Evolutionary conservation across 2,329 filamentous ascomycete species (phyloP).

Genomic region (Colletotrichum cereale): DNA sequence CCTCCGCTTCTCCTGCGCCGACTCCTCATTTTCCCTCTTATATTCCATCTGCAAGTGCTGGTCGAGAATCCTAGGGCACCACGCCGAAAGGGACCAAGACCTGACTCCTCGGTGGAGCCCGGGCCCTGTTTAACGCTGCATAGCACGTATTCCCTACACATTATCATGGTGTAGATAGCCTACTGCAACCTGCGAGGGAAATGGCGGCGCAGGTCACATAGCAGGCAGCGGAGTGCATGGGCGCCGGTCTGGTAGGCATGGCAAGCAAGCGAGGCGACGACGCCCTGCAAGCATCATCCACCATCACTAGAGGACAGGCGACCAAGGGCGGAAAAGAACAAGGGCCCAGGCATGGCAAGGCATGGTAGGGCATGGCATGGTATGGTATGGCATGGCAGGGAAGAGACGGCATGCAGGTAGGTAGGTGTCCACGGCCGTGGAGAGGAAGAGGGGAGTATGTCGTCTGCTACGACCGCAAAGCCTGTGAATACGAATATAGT

Average conservation of each 20-base stretch:
- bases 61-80: conserved; percentile 27
- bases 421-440: neutral
- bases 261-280: neutral
- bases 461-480: neutral
- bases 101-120: neutral
- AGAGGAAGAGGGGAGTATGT: neutral
- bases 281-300: conserved; percentile 3
- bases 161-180: neutral
- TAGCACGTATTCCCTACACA: neutral
- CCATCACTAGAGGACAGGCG: neutral
- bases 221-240: neutral
- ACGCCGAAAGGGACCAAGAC: neutral
- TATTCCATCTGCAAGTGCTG: conserved; percentile 19
- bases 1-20: conserved; percentile 2
- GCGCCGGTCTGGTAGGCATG: neutral
- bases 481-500: neutral
- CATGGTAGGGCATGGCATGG: neutral
- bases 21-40: conserved; percentile 22
- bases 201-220: neutral
- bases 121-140: neutral
- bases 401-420: neutral
- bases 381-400: neutral
- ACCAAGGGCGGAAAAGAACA: neutral
- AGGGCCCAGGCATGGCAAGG: neutral
- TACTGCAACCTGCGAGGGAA: neutral